phyloP scores from a whole-genome alignment of 2,329 filamentous ascomycete genomes.

The Onygena corvina region DNA sequence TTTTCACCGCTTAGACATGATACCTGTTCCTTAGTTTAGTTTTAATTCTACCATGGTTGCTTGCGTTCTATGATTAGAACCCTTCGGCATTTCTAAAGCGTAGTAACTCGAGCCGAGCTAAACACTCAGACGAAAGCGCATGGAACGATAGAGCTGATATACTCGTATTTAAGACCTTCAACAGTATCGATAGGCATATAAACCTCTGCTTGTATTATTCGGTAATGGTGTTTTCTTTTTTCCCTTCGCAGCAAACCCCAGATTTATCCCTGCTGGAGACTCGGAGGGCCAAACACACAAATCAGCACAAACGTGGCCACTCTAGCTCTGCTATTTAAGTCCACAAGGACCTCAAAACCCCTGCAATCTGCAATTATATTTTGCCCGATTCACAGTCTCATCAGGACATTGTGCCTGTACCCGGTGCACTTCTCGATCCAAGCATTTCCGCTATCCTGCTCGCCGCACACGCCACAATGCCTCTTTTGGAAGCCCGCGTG shows the following conservation, averaged over 20 bases:
- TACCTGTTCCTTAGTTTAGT: not conserved
- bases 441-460: not conserved
- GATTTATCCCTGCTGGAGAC: not conserved
- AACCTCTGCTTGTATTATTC: too few relatives aligned
- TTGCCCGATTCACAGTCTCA: not conserved
- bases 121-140: too few relatives aligned
- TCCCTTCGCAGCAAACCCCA: too few relatives aligned
- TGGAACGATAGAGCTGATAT: too few relatives aligned
- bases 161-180: too few relatives aligned
- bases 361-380: too few relatives aligned
- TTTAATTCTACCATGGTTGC: not conserved
- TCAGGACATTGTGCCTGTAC: not conserved
- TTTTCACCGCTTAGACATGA: not conserved
- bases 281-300: not conserved
- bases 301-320: not conserved
- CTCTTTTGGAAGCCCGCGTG: slow-evolving; percentile 54
- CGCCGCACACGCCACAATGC: slow-evolving; percentile 18
- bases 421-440: not conserved
- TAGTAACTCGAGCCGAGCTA: too few relatives aligned
- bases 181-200: too few relatives aligned
- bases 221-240: too few relatives aligned
- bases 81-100: too few relatives aligned
- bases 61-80: too few relatives aligned
- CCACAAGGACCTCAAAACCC: not conserved
- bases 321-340: not conserved